Evolutionary conservation across 2,329 filamentous ascomycete species (phyloP).

Genomic region (Colletotrichum lini): DNA sequence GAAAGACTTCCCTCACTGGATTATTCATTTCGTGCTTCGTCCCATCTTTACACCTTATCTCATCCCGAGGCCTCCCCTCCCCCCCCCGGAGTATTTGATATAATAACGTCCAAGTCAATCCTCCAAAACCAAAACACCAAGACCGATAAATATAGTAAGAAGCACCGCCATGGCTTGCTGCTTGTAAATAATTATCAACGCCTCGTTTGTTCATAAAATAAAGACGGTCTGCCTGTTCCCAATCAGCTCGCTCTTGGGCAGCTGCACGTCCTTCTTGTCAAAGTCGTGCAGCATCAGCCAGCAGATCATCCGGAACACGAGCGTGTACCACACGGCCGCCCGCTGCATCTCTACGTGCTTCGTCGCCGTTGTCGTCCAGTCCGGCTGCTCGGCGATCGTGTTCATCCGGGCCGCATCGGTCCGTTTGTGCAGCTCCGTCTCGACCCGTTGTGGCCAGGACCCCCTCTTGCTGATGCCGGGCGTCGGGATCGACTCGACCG

Average conservation of each 20-base stretch:
- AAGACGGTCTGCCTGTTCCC: conserved; percentile 54
- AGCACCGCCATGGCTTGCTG: no score
- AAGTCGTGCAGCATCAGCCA: conserved; percentile 57
- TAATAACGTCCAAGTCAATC: no score
- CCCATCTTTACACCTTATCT: no score
- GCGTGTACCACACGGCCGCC: conserved; percentile 49
- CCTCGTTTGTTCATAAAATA: conserved; percentile 43
- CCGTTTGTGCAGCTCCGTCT: not conserved
- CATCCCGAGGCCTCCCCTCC: no score
- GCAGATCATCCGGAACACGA: conserved; percentile 55
- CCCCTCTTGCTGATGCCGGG: conserved; percentile 6
- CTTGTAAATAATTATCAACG: not conserved
- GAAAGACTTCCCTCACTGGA: no score
- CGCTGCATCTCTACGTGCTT: conserved; percentile 12
- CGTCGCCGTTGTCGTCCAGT: not conserved
- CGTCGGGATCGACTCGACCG: not conserved
- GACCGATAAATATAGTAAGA: no score
- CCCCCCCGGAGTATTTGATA: no score
- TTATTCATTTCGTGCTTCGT: no score
- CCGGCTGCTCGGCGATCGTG: not conserved
- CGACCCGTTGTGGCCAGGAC: conserved; percentile 5
- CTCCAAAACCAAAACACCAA: no score
- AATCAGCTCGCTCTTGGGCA: conserved; percentile 51
- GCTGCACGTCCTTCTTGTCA: conserved; percentile 52
- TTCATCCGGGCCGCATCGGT: not conserved